Conservation (phyloP, 1,284 basidiomycete species). For the Rhodotorula sp. region DNA sequence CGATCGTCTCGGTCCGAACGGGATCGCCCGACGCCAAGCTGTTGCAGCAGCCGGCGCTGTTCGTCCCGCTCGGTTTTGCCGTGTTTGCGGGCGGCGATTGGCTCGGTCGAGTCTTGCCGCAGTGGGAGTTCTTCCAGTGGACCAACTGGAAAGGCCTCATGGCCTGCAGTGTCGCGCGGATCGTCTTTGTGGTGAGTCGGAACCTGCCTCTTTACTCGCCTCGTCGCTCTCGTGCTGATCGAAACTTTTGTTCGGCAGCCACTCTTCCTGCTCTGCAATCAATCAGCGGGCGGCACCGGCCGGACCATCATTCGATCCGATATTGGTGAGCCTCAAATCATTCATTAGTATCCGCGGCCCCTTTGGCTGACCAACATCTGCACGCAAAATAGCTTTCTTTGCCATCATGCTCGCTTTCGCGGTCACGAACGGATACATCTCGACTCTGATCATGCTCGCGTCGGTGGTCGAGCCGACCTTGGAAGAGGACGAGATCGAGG, state of each 20-base stretch:
- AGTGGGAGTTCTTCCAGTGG: conserved; percentile 32
- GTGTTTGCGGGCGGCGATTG: conserved; percentile 46
- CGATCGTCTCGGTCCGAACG: conserved; percentile 30
- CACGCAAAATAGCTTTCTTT: conserved; percentile 33
- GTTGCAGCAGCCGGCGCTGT: conserved; percentile 30
- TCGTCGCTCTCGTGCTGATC: not conserved
- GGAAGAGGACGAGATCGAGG: conserved; percentile 44
- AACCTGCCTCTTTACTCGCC: not conserved
- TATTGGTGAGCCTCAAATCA: conserved; percentile 29
- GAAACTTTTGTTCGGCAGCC: conserved; percentile 30
- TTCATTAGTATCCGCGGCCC: not conserved
- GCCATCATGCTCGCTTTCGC: conserved; percentile 44
- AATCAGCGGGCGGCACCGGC: conserved; percentile 21
- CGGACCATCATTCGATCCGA: conserved; percentile 42
- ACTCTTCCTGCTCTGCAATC: conserved; percentile 45
- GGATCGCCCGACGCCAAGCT: conserved; percentile 13
- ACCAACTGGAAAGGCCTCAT: conserved; percentile 35
- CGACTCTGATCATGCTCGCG: conserved; percentile 46
- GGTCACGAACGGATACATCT: conserved; percentile 45
- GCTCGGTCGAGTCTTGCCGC: conserved; percentile 45
- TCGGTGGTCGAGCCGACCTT: conserved; percentile 42
- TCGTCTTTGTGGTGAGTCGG: conserved; percentile 43
- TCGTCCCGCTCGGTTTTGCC: conserved; percentile 44
- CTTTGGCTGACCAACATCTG: not conserved
- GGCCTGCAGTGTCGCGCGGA: conserved; percentile 26